Percentiles rank a stretch among this genome's conserved stretches.
These are phyloP conservation scores for Petunia axillaris DNA, from an alignment of 257 asterid species.

Conservation along the genomic window DNA sequence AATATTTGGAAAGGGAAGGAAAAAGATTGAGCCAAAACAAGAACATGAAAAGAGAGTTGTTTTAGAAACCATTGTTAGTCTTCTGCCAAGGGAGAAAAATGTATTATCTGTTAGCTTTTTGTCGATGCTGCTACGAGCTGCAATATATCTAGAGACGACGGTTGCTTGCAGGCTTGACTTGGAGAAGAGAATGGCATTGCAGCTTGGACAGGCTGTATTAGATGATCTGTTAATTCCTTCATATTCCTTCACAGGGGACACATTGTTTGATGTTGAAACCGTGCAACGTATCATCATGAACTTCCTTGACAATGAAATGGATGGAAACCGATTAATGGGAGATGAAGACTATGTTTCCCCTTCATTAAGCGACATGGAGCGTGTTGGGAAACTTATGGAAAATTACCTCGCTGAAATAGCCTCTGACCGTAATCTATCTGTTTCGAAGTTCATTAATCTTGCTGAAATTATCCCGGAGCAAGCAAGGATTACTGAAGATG, in stretches of 20 bases:
- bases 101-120: conserved; percentile 78
- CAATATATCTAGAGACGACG: conserved; percentile 74
- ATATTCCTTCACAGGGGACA: conserved; percentile 66
- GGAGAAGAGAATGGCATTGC: conserved; percentile 78
- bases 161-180: conserved; percentile 85
- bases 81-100: conserved; percentile 76
- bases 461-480: conserved; percentile 76
- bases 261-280: conserved; percentile 75
- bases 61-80: conserved; percentile 80
- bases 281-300: conserved; percentile 65
- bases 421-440: conserved; percentile 64
- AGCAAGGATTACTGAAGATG: conserved; percentile 71
- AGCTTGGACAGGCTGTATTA: conserved; percentile 77
- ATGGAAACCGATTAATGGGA: conserved; percentile 34
- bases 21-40: conserved; percentile 63
- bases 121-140: conserved; percentile 84
- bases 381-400: conserved; percentile 71
- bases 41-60: conserved; percentile 84
- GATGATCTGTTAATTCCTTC: conserved; percentile 82
- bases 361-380: conserved; percentile 48
- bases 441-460: conserved; percentile 54
- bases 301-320: conserved; percentile 60
- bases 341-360: conserved; percentile 48
- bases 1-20: conserved; percentile 69
- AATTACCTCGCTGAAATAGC: conserved; percentile 70